Percentiles rank a stretch among this genome's conserved stretches.
phyloP scores from a whole-genome alignment of 1,284 basidiomycete genomes.

The Limonomyces culmigenus region DNA sequence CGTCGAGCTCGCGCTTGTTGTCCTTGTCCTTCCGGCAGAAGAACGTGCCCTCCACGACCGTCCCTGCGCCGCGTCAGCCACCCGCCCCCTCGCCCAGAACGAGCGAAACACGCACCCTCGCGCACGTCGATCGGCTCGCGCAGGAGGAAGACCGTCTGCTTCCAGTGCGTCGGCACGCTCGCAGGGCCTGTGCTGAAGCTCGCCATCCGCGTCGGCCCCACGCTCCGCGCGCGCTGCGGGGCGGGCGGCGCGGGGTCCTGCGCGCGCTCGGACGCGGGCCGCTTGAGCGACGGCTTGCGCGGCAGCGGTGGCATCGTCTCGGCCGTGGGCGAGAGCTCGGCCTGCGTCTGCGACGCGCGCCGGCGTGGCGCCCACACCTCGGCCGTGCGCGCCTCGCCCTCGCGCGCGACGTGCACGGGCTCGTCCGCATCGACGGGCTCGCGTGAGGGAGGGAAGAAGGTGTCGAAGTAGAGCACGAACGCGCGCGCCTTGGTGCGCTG shows the following conservation, averaged over 20 bases:
- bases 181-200: constrained; percentile 88
- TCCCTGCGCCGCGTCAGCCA: constrained; percentile 26
- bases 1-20: constrained; percentile 83
- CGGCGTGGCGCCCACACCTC: constrained; percentile 41
- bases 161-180: constrained; percentile 93
- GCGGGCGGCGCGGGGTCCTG: constrained; percentile 25
- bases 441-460: constrained; percentile 65
- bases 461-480: constrained; percentile 89
- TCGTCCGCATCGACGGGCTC: constrained; percentile 32
- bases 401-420: constrained; percentile 32
- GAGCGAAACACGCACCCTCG: constrained; percentile 34
- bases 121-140: constrained; percentile 59
- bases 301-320: neutral
- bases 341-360: neutral
- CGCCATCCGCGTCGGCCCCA: constrained; percentile 26
- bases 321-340: neutral
- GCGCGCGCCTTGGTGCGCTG: constrained; percentile 56
- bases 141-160: constrained; percentile 86
- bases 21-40: constrained; percentile 63
- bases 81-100: neutral
- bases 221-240: constrained; percentile 26
- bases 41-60: constrained; percentile 67
- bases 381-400: constrained; percentile 44
- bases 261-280: neutral
- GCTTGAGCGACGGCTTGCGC: neutral